Evolutionary conservation across 306 rosid species (phyloP), one percentile per base, ranked within the genome.

Genomic region (Benincasa hispida): DNA sequence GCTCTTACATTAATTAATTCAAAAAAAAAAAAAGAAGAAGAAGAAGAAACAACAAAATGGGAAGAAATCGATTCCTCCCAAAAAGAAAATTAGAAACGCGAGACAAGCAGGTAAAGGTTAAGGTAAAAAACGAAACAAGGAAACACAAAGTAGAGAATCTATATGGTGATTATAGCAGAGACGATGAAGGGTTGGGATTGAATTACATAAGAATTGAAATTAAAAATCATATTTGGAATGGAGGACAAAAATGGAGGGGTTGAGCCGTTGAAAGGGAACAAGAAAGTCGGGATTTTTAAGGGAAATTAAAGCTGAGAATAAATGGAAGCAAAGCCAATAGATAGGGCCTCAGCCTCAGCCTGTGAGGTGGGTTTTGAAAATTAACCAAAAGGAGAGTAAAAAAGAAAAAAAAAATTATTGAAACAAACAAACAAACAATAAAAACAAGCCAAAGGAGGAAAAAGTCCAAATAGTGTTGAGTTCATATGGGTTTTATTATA

Each of bases 231-330:
- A 13, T 8, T 48, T 9, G 42, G 76, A 72, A 72, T 17, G 69
- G 55, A 25, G 0, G 70, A 39, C 50, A 14, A 76, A 60, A 45
- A 45, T 24, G 56, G 70, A 24, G 39, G 39, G 56, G 57, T 25
- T 48, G 14, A 45, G 56, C 50, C 69, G 55, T 72, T 72, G 76
- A 8, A 28, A 70, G 42, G 60, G 57, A 60, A 72, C 76, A 76
- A 58, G 32, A 76, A 76, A 57, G 6, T 22, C 69, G 79, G 76
- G 45, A 3, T 7, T 45, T 76, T 76, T 59, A 28, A 54, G 78
- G 54, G 63, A 57, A 57, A 55, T 56, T 0, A 56, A 53, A 73
- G 77, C 77, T 19, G 10, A 54, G 18, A 73, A 51, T 18, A 73
- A 51, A 54, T 41, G 68, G 17, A 75, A 56, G 53, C 35, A 75